phyloP scores from a whole-genome alignment of 2,329 filamentous ascomycete species.

The Penicillium sp. region DNA sequence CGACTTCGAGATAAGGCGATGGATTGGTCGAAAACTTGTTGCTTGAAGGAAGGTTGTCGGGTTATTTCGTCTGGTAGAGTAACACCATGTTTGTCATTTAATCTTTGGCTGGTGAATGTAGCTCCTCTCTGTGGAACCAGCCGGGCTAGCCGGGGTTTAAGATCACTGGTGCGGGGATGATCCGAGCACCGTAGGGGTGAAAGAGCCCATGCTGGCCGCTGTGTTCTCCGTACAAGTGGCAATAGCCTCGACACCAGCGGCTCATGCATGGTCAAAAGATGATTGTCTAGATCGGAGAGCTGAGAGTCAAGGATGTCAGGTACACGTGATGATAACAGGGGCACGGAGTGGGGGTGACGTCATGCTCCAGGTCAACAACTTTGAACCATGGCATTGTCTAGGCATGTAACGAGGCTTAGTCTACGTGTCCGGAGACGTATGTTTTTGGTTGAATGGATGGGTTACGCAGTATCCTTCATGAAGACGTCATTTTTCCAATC shows the following conservation, averaged over 20 bases:
- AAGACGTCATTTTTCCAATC: no score
- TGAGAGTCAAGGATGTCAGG: background rate
- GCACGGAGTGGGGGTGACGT: background rate
- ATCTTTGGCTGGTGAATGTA: background rate
- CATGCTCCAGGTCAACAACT: background rate
- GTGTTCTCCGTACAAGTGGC: background rate
- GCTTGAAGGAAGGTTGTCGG: slow-evolving; percentile 1
- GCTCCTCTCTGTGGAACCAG: background rate
- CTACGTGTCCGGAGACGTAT: no score
- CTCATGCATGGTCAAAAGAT: background rate
- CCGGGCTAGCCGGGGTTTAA: background rate
- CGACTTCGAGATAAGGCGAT: slow-evolving; percentile 10
- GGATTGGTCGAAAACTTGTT: slow-evolving; percentile 12
- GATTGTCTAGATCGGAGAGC: no score
- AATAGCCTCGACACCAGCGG: background rate
- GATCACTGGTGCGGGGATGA: background rate
- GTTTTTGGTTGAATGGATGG: no score
- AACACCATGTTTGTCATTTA: background rate
- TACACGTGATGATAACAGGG: background rate
- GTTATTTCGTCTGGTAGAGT: background rate
- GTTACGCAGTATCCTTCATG: no score
- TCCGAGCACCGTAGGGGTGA: background rate
- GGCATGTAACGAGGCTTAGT: no score
- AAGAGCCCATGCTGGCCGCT: background rate
- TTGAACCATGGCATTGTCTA: background rate